A percentile compares a stretch with the other conserved stretches of the same genome.
phyloP scores from a whole-genome alignment of 2,329 filamentous ascomycete species.

The Fusarium euwallaceae region DNA sequence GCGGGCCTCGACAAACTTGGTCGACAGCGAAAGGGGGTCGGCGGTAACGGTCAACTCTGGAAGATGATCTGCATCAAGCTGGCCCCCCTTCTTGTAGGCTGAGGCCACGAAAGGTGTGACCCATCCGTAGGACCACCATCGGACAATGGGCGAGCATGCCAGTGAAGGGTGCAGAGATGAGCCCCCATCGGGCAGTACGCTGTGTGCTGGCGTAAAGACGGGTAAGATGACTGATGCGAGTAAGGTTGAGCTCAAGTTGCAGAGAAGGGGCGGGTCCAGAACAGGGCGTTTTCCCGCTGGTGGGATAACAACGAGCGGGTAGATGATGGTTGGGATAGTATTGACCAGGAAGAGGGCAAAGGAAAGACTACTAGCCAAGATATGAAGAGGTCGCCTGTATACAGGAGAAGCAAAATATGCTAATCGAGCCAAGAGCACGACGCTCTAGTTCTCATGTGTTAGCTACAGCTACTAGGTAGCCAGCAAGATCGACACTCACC shows the following conservation, averaged over 20 bases:
- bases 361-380: neutral
- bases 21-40: neutral
- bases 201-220: neutral
- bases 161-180: neutral
- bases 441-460: neutral
- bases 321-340: neutral
- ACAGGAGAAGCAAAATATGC: neutral
- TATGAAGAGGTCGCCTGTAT: neutral
- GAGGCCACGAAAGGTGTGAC: neutral
- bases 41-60: neutral
- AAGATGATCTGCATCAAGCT: neutral
- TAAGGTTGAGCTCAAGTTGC: neutral
- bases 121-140: slow-evolving; percentile 1
- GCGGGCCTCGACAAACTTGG: neutral
- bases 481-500: neutral
- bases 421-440: neutral
- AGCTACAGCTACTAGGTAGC: neutral
- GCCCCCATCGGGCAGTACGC: neutral
- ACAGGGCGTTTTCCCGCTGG: no score
- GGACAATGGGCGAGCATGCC: neutral
- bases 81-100: neutral
- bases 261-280: neutral
- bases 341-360: neutral
- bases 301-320: neutral
- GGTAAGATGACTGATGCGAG: neutral